Percentiles rank a stretch among this genome's conserved stretches.
Evolutionary conservation across 176 grass and related monocot genomes (phyloP).

Genomic region (Carex myosuroides): DNA sequence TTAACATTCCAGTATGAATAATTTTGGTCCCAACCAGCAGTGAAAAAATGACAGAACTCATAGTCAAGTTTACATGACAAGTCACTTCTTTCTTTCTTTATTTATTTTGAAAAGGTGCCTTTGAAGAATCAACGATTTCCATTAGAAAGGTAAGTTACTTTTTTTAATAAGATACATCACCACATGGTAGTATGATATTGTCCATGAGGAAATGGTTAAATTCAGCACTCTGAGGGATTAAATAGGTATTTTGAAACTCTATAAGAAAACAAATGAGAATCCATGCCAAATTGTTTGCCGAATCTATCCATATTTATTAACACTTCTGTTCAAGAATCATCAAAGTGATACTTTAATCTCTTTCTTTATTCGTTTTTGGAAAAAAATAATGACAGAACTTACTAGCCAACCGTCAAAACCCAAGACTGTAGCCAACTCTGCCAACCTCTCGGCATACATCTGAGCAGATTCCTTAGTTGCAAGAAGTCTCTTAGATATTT

Average conservation of each 20-base stretch:
- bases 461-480: constrained; percentile 51
- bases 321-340: background rate
- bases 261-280: background rate
- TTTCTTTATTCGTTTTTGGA: background rate
- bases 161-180: background rate
- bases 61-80: background rate
- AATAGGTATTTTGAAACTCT: background rate
- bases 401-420: constrained; percentile 97
- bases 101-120: background rate
- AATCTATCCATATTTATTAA: background rate
- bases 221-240: background rate
- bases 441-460: constrained; percentile 70
- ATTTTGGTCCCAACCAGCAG: background rate
- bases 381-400: constrained; percentile 18
- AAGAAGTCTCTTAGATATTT: constrained; percentile 58
- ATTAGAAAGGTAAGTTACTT: background rate
- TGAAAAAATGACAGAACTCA: background rate
- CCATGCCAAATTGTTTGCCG: background rate
- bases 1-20: background rate
- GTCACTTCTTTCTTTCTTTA: background rate
- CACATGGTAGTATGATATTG: background rate
- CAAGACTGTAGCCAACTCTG: constrained; percentile 55
- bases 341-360: background rate
- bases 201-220: background rate
- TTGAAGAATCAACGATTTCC: background rate